These are phyloP conservation scores for Nepenthes mirabilis DNA, from an alignment of 148 eudicot species.

Conservation along the genomic window DNA sequence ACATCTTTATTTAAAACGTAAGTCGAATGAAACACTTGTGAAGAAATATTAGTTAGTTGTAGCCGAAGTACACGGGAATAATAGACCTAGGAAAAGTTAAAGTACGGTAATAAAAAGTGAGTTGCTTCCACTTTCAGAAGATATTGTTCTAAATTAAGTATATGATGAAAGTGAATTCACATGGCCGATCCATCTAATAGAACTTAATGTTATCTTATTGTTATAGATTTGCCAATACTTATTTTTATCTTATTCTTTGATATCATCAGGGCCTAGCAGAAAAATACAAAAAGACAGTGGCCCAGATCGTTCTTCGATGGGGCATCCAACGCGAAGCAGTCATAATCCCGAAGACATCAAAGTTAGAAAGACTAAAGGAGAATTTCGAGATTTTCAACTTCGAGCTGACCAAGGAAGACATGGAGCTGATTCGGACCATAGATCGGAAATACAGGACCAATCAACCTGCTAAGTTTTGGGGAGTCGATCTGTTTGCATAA, in stretches of 20 bases:
- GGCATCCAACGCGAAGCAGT: conserved; percentile 67
- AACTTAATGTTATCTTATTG: not conserved
- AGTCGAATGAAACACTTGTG: too few relatives aligned
- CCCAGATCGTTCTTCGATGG: conserved; percentile 85
- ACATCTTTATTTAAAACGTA: too few relatives aligned
- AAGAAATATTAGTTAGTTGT: too few relatives aligned
- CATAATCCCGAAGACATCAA: conserved; percentile 84
- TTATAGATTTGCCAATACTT: not conserved
- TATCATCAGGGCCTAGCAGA: conserved; percentile 45
- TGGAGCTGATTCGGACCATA: conserved; percentile 56
- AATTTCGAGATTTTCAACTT: conserved; percentile 59
- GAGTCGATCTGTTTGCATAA: conserved; percentile 59
- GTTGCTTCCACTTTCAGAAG: too few relatives aligned
- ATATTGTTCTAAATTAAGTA: too few relatives aligned
- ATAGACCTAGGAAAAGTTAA: too few relatives aligned
- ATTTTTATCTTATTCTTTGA: not conserved
- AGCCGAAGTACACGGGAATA: too few relatives aligned
- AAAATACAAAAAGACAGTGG: conserved; percentile 66
- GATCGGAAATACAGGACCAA: conserved; percentile 70
- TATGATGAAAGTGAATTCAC: too few relatives aligned
- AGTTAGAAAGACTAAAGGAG: conserved; percentile 57
- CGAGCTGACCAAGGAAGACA: conserved; percentile 65
- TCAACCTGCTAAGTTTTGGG: conserved; percentile 85
- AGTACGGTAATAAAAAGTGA: too few relatives aligned
- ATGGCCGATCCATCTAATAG: too few relatives aligned